Evolutionary conservation across 2,329 filamentous ascomycete genomes (phyloP), one percentile per base, ranked within the genome.

Genomic region (Cytospora paraplurivora): DNA sequence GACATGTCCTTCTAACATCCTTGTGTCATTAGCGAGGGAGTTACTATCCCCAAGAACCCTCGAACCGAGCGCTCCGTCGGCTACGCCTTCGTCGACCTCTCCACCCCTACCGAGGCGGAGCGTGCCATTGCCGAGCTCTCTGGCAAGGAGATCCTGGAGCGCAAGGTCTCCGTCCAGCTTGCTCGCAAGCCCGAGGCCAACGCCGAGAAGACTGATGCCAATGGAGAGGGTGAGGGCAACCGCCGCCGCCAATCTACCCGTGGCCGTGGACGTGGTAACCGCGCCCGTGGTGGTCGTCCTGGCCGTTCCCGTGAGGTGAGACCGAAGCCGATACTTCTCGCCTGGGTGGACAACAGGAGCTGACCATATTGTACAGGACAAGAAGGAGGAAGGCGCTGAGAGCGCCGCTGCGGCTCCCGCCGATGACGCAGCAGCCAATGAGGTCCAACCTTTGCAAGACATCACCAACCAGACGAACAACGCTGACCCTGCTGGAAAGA

Each of bases 1-100:
- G 12, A 41, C 21, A 54, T 27, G 19, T n/a, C 37, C 53, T 67
- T 66, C 76, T 82, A 69, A 81, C 75, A 67, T 71, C 64, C 34
- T 63, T 33, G n/a, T 49, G 47, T 54, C 63, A 70, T 64, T 75
- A 98, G 95, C 81, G 95, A 99, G 85, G 96, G 92, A 79, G 94
- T 94, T 79, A 98, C 95, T 72, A 99, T 99, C 80, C 95, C 95
- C 71, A 97, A 96, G 87, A 98, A 99, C 85, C 95, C 95, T 76
- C 94, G 95, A 79, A 99, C 94, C 81, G 94, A 93, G 81, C 94
- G 95, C 77, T 94, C 95, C 69, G 95, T 99, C 78, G 95, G 95
- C 76, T 99, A 98, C 80, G 95, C 95, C 76, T 99, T 99, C 77
- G 95, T 99, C 78, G 95, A 98, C 76, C 90, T 99, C 70, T 96